phyloP scores from a whole-genome alignment of 768 basidiomycete genomes.

The Boletales sp. region DNA sequence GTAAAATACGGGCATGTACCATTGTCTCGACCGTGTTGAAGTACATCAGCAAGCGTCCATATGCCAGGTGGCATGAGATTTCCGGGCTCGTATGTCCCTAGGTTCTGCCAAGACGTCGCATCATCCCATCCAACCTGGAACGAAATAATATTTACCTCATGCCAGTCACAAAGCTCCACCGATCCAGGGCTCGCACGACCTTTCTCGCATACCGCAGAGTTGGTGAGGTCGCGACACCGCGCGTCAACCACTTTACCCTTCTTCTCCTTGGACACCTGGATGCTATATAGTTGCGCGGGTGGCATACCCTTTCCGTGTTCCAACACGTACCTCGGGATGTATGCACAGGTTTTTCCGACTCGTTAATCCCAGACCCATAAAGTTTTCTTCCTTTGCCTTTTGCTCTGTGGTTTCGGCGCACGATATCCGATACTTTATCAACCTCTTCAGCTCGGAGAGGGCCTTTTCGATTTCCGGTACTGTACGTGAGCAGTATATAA shows the following conservation, averaged over 20 bases:
- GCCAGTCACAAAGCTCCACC: constrained; percentile 89
- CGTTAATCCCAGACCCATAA: constrained; percentile 88
- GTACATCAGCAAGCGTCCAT: constrained; percentile 91
- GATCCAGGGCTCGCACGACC: constrained; percentile 85
- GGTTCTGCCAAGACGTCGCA: constrained; percentile 49
- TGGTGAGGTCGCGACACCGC: constrained; percentile 92
- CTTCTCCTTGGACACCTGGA: constrained; percentile 93
- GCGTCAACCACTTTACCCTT: constrained; percentile 98
- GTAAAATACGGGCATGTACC: constrained; percentile 94
- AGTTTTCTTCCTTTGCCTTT: constrained; percentile 72
- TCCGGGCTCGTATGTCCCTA: constrained; percentile 79
- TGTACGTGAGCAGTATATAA: constrained; percentile 98
- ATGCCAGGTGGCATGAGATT: constrained; percentile 81
- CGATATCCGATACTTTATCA: constrained; percentile 84
- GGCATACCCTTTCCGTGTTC: background rate
- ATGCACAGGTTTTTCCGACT: constrained; percentile 96
- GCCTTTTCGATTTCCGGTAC: constrained; percentile 99
- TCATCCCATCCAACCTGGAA: background rate
- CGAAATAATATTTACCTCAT: constrained; percentile 64
- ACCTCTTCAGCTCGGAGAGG: constrained; percentile 86
- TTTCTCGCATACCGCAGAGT: constrained; percentile 76
- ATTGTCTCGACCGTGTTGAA: constrained; percentile 83
- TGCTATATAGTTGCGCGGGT: background rate
- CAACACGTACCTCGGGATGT: constrained; percentile 76
- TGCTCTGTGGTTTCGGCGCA: constrained; percentile 72